Base-by-base conservation (phyloP, 2,329 filamentous ascomycete species). In the Moelleriella libera region DNA sequence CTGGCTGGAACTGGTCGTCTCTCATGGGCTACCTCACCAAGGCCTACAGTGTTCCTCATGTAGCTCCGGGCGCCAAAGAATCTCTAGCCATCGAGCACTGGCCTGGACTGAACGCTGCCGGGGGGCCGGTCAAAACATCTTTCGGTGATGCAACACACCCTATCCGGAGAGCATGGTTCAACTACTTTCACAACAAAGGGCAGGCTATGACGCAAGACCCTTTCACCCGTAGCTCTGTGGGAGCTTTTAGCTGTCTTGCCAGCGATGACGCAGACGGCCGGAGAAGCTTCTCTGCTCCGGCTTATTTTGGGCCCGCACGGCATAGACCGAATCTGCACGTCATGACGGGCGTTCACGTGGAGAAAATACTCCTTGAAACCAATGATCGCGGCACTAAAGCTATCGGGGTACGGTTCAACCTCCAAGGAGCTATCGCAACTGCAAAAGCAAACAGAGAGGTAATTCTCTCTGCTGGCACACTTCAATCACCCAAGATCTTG, bases 361-460 rank as follows among this genome's bases (percentile, higher is more conserved):
- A 55, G 54, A 64, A 55, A 50, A 51, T 66, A 37, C 42, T 56
- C 3, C 56, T 65, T 1, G 49, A 58, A 29, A 47, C 45, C 6
- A 30, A 6, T 9, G 40, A 6, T 42, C 8, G 12, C 11, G 40
- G 40, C 40, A 14, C 14, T 8, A 42, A 42, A 42, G 40, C 40
- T 42, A n/a, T 42, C 8, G 40, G 40, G 6, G 21, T 42, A 7
- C 40, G 14, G 21, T 42, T 10, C 21, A 42, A 28, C 6, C 11
- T n/a, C 21, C 6, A 42, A 28, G 40, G 14, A 6, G 21, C 40
- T 3, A 41, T 4, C 1, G 5, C 28, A 46, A 47, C 43, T 3
- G 59, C 74, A 39, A 52, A 54, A 9, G 73, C 69, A 2, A 59
- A 54, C 5, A 70, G 66, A 49, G 72, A 75, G 50, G 65, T 74